Conservation (phyloP, 2,329 filamentous ascomycete genomes). For the Decorospora gaudefroyi region DNA sequence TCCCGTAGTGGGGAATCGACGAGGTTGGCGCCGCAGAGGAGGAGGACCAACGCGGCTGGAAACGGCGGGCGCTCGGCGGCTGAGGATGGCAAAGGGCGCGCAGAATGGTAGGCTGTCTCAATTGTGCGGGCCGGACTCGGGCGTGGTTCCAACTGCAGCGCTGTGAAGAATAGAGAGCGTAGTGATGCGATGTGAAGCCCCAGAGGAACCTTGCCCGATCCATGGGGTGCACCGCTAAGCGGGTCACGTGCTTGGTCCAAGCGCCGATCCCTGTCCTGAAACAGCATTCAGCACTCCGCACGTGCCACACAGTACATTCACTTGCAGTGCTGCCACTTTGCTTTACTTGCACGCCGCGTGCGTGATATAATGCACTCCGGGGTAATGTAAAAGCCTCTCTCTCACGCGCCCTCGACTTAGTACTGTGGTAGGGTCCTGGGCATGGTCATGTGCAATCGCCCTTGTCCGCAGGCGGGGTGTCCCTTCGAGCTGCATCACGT, state of each 20-base stretch:
- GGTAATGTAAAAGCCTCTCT: no score
- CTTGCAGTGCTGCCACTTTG: no score
- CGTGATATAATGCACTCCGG: no score
- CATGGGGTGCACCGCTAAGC: constrained; percentile 14
- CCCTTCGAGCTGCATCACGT: no score
- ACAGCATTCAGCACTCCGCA: no score
- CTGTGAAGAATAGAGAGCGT: constrained; percentile 47
- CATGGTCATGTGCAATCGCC: no score
- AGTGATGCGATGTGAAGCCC: constrained; percentile 40
- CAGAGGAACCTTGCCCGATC: constrained; percentile 15
- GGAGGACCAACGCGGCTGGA: constrained; percentile 32
- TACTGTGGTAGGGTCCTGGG: no score
- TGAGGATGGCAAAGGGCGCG: constrained; percentile 23
- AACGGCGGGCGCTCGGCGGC: constrained; percentile 37
- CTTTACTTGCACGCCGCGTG: no score
- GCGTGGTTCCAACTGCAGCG: constrained; percentile 35
- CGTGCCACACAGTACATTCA: no score
- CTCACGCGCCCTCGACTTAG: no score
- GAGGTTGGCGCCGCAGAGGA: constrained; percentile 27
- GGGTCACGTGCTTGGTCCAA: constrained; percentile 24
- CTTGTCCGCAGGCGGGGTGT: no score
- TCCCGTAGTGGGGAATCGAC: constrained; percentile 25
- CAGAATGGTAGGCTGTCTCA: constrained; percentile 39
- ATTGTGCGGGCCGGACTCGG: constrained; percentile 34
- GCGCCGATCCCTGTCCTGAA: constrained; percentile 15